These are phyloP conservation scores for Arthrinium puccinioides DNA, from an alignment of 2,329 filamentous ascomycete genomes.

Conservation along the genomic window DNA sequence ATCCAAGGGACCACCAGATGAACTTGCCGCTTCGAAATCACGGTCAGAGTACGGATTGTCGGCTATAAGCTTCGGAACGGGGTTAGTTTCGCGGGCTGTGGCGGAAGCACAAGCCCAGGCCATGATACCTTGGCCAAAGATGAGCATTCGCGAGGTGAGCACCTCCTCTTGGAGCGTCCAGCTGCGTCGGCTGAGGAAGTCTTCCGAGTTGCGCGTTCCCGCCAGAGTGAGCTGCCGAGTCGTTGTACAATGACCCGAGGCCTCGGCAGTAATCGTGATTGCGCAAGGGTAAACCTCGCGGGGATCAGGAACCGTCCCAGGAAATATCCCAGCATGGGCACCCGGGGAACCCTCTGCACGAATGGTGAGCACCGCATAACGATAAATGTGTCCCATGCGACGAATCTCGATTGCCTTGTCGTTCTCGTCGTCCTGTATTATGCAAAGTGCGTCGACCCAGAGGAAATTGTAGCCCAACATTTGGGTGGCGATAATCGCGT, in stretches of 20 bases:
- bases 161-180: conserved; percentile 17
- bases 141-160: conserved; percentile 11
- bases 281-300: conserved; percentile 4
- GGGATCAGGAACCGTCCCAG: not conserved
- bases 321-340: conserved; percentile 11
- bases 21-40: not conserved
- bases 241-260: not conserved
- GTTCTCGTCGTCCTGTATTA: conserved; percentile 1
- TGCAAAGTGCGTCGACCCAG: conserved; percentile 12
- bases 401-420: not conserved
- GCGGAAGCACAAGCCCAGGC: conserved; percentile 11
- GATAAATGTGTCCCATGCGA: conserved; percentile 9
- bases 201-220: conserved; percentile 4
- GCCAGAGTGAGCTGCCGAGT: conserved; percentile 5
- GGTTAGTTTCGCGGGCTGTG: conserved; percentile 9
- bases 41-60: not conserved
- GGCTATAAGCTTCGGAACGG: conserved; percentile 2
- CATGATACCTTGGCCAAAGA: conserved; percentile 11
- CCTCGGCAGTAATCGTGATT: conserved; percentile 3
- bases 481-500: conserved; percentile 7
- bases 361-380: conserved; percentile 10
- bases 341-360: conserved; percentile 10
- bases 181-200: conserved; percentile 11
- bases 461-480: conserved; percentile 11
- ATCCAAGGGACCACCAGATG: not conserved